Evolutionary conservation across 257 asterid genomes (phyloP), one percentile per base, ranked within the genome.

Genomic region (Salvia rosmarinus): DNA sequence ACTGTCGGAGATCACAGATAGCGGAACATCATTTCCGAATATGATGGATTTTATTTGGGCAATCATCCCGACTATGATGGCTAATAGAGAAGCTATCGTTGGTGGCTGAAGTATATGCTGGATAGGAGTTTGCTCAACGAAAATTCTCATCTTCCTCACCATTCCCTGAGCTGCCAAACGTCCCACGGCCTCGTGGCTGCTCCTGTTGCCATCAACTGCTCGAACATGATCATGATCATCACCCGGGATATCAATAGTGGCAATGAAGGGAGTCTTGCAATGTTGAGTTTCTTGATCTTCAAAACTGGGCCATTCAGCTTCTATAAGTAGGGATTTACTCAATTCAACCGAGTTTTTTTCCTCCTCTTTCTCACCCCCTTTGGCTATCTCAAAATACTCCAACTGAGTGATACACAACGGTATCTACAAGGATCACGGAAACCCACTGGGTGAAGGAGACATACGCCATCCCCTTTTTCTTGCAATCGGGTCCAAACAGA

Each of bases 401-500:
- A 64, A 43, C 1, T 58, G 44, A 25, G 58, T 77, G 85, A 68
- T 74, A 83, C 4, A 83, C 83, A 10, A 83, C 21, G 12, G 87
- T 77, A 47, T 83, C 77, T 2, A 80, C 83, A 8, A 83, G 83
- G 21, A 74, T 79, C 47, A 82, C 82, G 14, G 82, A 60, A 17
- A 74, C 77, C 82, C 82, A 79, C 8, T 82, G 87, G 52, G 84
- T 77, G 67, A 82, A 79, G 0, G 82, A 79, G 60, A 80, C 82
- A 55, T 82, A 82, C 3, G 87, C 79, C 42, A 78, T 67, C 20
- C 87, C 83, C 6, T 71, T 77, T 4, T 32, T 68, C 72, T 50
- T 75, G 56, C 87, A 83, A 20, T 77, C 80, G 4, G 65, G 35
- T 30, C 87, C 87, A 68, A 83, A 80, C 28, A 68, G 66, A 72